These are phyloP conservation scores for Fusarium circinatum DNA, from an alignment of 2,329 filamentous ascomycete species.

Conservation along the genomic window DNA sequence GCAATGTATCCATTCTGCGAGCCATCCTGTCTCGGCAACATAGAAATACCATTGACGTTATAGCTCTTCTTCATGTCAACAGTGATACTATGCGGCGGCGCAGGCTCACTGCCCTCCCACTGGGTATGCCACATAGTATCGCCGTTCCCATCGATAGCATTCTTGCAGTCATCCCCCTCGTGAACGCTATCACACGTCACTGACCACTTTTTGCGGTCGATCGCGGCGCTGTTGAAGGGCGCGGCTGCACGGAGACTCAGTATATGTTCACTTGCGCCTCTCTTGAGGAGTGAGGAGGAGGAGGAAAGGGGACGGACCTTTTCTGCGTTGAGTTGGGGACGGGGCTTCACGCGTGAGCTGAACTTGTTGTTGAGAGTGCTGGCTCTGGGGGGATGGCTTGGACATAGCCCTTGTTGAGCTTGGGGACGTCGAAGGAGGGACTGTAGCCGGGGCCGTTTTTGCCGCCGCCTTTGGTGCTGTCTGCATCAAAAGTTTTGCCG, in stretches of 20 bases:
- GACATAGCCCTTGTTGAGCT: constrained; percentile 10
- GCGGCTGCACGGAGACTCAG: constrained; percentile 24
- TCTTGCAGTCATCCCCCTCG: constrained; percentile 6
- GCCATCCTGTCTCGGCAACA: constrained; percentile 28
- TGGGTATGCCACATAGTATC: constrained; percentile 21
- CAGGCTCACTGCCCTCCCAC: constrained; percentile 7
- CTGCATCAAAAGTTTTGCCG: constrained; percentile 1
- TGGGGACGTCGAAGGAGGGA: not conserved
- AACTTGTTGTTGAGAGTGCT: not conserved
- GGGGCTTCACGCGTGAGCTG: constrained; percentile 2
- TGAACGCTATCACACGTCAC: constrained; percentile 23
- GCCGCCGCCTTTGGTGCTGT: constrained; percentile 12
- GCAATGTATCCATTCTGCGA: constrained; percentile 12
- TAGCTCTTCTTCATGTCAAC: constrained; percentile 24
- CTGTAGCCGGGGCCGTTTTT: constrained; percentile 3
- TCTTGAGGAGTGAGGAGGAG: not conserved
- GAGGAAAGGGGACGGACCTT: constrained; percentile 7
- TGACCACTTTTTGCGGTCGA: constrained; percentile 18
- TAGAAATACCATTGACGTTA: constrained; percentile 23
- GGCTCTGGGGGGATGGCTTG: constrained; percentile 9
- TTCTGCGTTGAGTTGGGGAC: not conserved
- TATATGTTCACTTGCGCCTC: not conserved
- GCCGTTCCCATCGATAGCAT: constrained; percentile 10
- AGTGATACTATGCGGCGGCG: constrained; percentile 25
- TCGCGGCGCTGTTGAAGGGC: constrained; percentile 4